A percentile compares a stretch with the other conserved stretches of the same genome.
These are phyloP conservation scores for Thermothielavioides terrestris DNA, from an alignment of 495 filamentous ascomycete species.

Conservation along the genomic window DNA sequence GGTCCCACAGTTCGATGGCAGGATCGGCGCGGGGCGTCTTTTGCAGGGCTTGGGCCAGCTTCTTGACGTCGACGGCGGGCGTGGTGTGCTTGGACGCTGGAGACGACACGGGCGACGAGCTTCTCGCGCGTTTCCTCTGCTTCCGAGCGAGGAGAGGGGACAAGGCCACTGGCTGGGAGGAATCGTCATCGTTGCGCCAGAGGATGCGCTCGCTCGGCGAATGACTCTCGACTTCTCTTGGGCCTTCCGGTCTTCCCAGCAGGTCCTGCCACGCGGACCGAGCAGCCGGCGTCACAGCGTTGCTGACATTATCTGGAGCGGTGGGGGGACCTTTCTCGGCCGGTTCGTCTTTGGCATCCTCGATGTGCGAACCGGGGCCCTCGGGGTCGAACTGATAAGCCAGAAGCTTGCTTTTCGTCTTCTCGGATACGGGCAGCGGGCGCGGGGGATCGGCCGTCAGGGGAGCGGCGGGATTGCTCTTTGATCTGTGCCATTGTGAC, in stretches of 20 bases:
- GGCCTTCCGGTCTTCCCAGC: slow-evolving; percentile 57
- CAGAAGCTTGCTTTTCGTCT: slow-evolving; percentile 43
- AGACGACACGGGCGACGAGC: slow-evolving; percentile 72
- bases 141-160: slow-evolving; percentile 42
- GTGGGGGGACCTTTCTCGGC: not conserved
- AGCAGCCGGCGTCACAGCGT: slow-evolving; percentile 63
- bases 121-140: slow-evolving; percentile 63
- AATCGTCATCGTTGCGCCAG: slow-evolving; percentile 31
- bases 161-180: slow-evolving; percentile 31
- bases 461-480: slow-evolving; percentile 34
- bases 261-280: slow-evolving; percentile 71
- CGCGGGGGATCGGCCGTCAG: slow-evolving; percentile 16
- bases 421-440: slow-evolving; percentile 38
- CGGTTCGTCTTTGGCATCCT: not conserved
- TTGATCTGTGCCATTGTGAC: slow-evolving; percentile 42
- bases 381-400: slow-evolving; percentile 36
- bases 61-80: slow-evolving; percentile 37
- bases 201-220: slow-evolving; percentile 38
- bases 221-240: slow-evolving; percentile 26
- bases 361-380: not conserved
- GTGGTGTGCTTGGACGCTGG: slow-evolving; percentile 36
- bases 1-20: slow-evolving; percentile 77
- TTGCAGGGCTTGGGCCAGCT: slow-evolving; percentile 47
- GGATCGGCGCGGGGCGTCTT: slow-evolving; percentile 77
- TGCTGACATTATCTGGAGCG: slow-evolving; percentile 27